Base-by-base conservation (phyloP, 495 filamentous ascomycete genomes). In the Penicillium subrubescens region DNA sequence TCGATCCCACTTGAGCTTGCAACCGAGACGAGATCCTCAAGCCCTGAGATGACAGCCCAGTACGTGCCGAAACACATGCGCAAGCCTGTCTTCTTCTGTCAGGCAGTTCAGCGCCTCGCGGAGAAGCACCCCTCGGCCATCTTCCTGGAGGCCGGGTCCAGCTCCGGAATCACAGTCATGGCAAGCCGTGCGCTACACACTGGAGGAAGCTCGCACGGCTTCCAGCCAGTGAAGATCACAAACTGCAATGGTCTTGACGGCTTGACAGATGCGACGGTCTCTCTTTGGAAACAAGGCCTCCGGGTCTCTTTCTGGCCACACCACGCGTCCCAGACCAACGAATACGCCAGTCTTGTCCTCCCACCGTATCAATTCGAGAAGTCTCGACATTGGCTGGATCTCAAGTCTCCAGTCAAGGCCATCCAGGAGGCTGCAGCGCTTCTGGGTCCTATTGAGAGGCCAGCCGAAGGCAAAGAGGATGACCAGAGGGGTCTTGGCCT, bases 361-460 rank as follows among this genome's bases (percentile, higher is more conserved):
- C 85, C 85, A 12, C 79, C 84, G 0, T 87, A 86, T 48, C 81
- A 85, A 61, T 88, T 88, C 52, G 81, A 84, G 29, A 79, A 79
- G 60, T 63, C 77, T 0, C 44, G 65, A 0, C 80, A 84, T 50
- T 83, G 80, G 80, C 56, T 81, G 48, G 69, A 76, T 1, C 62
- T 76, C 23, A 73, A 73, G 50, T 48, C 52, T 10, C 60, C 60
- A 10, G 44, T 10, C 10, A 31, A 63, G 29, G 29, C 14, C 11
- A 15, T 29, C n/a, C 15, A 21, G 8, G n/a, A 35, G 3, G 27
- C 29, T 8, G 29, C 15, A 3, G 37, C 34, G 6, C n/a, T 8
- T 10, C 14, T 44, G n/a, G 37, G 6, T 3, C 34, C 37, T 3
- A n/a, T 8, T 11, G 55, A n/a, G 7, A 8, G 7, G 39, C 31